Base-by-base conservation (phyloP, 192 early-diverging fungal species). In the Coemansia interrupta region DNA sequence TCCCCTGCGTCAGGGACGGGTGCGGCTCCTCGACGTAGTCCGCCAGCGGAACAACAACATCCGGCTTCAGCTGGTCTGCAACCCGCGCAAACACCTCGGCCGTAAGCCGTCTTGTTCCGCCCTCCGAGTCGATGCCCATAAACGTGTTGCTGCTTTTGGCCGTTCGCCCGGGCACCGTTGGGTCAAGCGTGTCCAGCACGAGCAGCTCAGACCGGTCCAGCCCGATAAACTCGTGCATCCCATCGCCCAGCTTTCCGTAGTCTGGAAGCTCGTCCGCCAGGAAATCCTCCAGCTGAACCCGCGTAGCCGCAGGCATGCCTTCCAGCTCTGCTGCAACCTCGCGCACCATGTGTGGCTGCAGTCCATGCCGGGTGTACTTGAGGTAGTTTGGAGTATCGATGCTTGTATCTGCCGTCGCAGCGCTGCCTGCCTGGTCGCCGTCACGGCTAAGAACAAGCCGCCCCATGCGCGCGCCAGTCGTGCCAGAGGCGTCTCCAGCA, bases 271-370 rank as follows among this genome's bases (percentile, higher is more conserved):
- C 63, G 29, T 43, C 56, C n/a, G 64, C 70, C 28, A 79, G 23
- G 63, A 79, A 79, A 54, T 73, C 77, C 41, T 79, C 77, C 14
- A 73, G 22, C 63, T 79, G 70, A 15, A 79, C 56, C n/a, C 67
- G 77, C 11, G 67, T 73, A 8, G 51, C 50, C 28, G 58, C 46
- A 18, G 77, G 71, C 53, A 70, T 60, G n/a, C 22, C 56, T 9
- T 19, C 60, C 5, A 79, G 24, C 56, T 65, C 58, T 4, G 71
- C 57, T n/a, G 67, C 72, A 15, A 80, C 64, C 26, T 80, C 77
- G 15, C 60, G 77, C 32, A 80, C 66, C 41, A 80, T 54, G 20
- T 79, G 77, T 41, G 77, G 77, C 38, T 79, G 77, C 39, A 79
- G 56, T 6, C 71, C 77, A 30, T 64, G 66, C 12, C 70, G 50